These are phyloP conservation scores for Boechera divaricarpa DNA, from an alignment of 345 rosid genomes.

Conservation along the genomic window DNA sequence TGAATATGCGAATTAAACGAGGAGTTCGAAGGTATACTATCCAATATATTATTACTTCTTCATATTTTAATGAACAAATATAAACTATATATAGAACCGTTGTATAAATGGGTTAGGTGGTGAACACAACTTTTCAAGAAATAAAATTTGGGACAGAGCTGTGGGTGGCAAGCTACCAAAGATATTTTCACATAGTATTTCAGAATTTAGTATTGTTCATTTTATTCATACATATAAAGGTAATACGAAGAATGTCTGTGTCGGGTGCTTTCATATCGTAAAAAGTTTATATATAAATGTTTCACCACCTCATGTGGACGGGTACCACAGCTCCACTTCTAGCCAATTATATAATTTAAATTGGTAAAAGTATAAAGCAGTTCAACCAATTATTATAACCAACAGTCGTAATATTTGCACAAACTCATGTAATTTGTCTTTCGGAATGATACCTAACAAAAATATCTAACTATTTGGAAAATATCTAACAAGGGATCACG, in stretches of 20 bases:
- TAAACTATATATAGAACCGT: constrained; percentile 23
- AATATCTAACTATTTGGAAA: background rate
- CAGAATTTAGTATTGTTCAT: background rate
- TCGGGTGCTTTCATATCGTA: constrained; percentile 37
- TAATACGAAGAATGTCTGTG: constrained; percentile 1
- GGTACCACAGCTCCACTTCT: constrained; percentile 46
- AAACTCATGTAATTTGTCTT: background rate
- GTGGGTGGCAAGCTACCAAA: background rate
- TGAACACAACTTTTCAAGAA: background rate
- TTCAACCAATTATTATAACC: constrained; percentile 32
- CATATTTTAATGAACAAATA: background rate
- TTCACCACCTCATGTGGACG: constrained; percentile 38
- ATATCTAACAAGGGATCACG: background rate
- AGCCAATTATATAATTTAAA: constrained; percentile 14
- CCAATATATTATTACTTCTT: constrained; percentile 3
- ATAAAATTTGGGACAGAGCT: background rate
- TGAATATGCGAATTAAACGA: constrained; percentile 15
- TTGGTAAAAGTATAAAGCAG: constrained; percentile 18
- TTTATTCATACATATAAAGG: background rate
- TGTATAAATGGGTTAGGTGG: constrained; percentile 22
- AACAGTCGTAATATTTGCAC: constrained; percentile 12
- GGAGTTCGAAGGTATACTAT: background rate
- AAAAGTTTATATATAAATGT: constrained; percentile 10
- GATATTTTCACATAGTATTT: background rate
- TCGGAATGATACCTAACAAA: background rate